Evolutionary conservation across 192 early-diverging fungal genomes (phyloP).

Genomic region (Coemansia sp.): DNA sequence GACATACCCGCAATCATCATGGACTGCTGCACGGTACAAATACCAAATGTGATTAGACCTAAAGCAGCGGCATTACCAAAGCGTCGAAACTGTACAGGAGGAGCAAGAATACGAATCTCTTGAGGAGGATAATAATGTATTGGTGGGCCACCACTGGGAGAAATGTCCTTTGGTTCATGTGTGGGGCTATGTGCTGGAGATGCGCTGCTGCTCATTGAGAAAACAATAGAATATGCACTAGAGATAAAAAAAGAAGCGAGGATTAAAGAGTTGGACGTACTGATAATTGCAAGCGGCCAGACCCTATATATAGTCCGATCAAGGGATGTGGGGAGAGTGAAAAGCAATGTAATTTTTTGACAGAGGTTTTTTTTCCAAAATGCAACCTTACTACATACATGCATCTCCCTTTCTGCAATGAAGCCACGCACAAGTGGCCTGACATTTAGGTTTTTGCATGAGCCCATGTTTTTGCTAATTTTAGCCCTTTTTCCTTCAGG

Average conservation of each 20-base stretch:
- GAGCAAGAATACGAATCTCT: constrained; percentile 45
- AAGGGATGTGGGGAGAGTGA: too few relatives aligned
- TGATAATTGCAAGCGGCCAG: too few relatives aligned
- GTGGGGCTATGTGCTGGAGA: neutral
- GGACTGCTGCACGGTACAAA: constrained; percentile 44
- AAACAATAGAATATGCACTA: neutral
- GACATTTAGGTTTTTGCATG: too few relatives aligned
- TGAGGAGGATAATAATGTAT: constrained; percentile 18
- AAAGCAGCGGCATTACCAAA: constrained; percentile 49
- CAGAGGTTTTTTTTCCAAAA: too few relatives aligned
- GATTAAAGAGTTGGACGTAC: neutral
- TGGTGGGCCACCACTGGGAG: constrained; percentile 3
- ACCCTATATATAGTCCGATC: too few relatives aligned
- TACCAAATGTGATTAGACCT: constrained; percentile 44
- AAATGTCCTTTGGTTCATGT: neutral
- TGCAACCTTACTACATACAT: too few relatives aligned
- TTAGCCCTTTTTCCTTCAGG: too few relatives aligned
- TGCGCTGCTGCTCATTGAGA: neutral
- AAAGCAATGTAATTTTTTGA: too few relatives aligned
- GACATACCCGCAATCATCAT: constrained; percentile 51
- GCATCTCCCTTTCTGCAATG: too few relatives aligned
- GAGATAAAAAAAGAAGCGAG: neutral
- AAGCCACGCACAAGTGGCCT: too few relatives aligned
- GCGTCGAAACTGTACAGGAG: constrained; percentile 46
- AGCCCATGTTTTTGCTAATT: too few relatives aligned